Evolutionary conservation across 2,329 filamentous ascomycete genomes (phyloP), one percentile per base, ranked within the genome.

Genomic region (Nakataea oryzae): DNA sequence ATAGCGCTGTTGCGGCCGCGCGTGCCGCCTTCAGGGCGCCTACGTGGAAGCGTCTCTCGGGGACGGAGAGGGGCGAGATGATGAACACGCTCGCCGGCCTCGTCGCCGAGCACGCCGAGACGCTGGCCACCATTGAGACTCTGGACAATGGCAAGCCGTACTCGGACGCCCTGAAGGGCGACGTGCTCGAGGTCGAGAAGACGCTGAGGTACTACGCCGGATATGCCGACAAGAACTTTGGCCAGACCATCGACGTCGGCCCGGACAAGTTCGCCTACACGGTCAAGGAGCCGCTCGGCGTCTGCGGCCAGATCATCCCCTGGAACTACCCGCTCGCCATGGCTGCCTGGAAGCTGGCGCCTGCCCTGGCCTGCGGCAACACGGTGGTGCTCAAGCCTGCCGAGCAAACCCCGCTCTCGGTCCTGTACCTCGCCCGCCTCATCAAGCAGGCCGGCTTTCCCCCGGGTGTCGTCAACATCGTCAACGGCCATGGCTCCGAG

Each of bases 131-230:
- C 14, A 76, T 81, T 58, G 89, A 95, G 75, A 87, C 89, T 0
- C 87, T 90, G 81, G 89, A 95, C 73, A 93, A 91, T 69, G 90
- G 89, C 71, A 92, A 93, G 73, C 86, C 89, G 4, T 90, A 89
- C 72, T 74, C 78, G 3, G 83, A 86, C 21, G 82, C 88, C 1
- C 74, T 87, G n/a, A 79, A 77, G 55, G 85, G 85, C 61, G 88
- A 91, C 71, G 73, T 92, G 11, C 69, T 72, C 27, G 76, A 80
- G 62, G 71, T 77, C 30, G 67, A 74, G 32, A 72, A 73, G 29
- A 73, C 87, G 14, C 76, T 86, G 61, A 86, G 85, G 67, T 93
- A 93, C 75, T 93, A 93, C 69, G 89, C 86, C 56, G 90, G 90
- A 62, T 93, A 83, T 72, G 87, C 88, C 57, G 90, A 93, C 76